Percentiles rank a stretch among this genome's conserved stretches.
Conservation (phyloP, 148 eudicot species). For the Dianthus caryophyllus region DNA sequence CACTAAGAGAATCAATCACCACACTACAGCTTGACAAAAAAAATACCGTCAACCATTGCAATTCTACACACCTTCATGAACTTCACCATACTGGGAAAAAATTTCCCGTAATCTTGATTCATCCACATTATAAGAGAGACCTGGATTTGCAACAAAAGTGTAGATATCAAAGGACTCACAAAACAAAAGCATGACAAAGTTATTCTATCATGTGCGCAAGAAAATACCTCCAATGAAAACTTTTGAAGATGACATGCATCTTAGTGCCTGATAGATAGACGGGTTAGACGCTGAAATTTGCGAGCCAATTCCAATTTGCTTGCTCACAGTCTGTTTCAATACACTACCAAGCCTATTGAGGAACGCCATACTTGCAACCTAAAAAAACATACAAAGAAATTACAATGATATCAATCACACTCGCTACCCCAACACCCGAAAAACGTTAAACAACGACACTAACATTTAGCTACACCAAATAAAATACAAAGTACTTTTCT, state of each 20-base stretch:
- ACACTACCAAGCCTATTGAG: constrained; percentile 58
- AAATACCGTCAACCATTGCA: neutral
- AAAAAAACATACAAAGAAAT: neutral
- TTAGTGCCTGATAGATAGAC: constrained; percentile 54
- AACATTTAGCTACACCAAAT: no score
- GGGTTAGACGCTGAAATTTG: constrained; percentile 45
- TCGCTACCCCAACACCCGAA: no score
- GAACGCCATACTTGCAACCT: constrained; percentile 58
- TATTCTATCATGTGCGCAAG: neutral
- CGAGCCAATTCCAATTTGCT: constrained; percentile 33
- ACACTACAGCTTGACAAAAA: neutral
- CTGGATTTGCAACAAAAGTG: constrained; percentile 37
- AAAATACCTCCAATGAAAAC: constrained; percentile 79
- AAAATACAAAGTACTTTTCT: no score
- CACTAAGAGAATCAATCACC: neutral
- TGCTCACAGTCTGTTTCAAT: constrained; percentile 53
- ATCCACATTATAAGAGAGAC: constrained; percentile 63
- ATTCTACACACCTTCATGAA: constrained; percentile 56
- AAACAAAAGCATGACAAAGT: neutral
- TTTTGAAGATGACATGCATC: constrained; percentile 75
- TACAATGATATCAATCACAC: no score
- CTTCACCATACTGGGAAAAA: constrained; percentile 68
- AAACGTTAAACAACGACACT: no score
- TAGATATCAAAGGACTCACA: neutral
- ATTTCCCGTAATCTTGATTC: constrained; percentile 48